These are phyloP conservation scores for Acanthamoeba healyi DNA, from an alignment of 208 protist genomes.

Conservation along the genomic window DNA sequence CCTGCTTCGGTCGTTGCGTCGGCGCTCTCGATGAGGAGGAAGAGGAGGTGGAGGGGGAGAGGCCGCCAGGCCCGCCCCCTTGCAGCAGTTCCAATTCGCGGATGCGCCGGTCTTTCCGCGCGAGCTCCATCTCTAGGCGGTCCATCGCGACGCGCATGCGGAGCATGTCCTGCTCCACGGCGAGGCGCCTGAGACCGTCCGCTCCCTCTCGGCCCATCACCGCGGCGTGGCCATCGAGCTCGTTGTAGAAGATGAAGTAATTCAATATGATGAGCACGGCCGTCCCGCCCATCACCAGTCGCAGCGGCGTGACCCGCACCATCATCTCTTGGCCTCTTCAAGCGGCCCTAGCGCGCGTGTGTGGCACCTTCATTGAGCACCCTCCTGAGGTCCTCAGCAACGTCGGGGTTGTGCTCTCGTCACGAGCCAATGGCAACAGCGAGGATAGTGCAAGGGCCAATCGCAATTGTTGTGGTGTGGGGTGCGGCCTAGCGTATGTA, in stretches of 20 bases:
- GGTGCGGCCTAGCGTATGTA: not conserved
- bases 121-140: conserved; percentile 27
- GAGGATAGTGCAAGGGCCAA: too few species aligned
- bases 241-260: conserved; percentile 43
- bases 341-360: too few species aligned
- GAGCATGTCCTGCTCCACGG: not conserved
- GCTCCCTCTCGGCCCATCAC: not conserved
- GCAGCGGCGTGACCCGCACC: not conserved
- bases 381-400: too few species aligned
- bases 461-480: too few species aligned
- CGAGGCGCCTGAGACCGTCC: not conserved
- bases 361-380: too few species aligned
- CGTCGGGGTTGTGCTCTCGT: too few species aligned
- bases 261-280: conserved; percentile 25
- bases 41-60: too few species aligned
- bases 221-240: not conserved
- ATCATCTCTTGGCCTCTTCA: too few species aligned
- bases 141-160: conserved; percentile 4
- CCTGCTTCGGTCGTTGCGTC: not conserved
- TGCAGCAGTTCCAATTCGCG: conserved; percentile 18
- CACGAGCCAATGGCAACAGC: too few species aligned
- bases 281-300: conserved; percentile 5
- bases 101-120: not conserved
- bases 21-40: not conserved
- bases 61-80: too few species aligned